Evolutionary conservation across 345 rosid species (phyloP).

Genomic region (Citrus trifoliata): DNA sequence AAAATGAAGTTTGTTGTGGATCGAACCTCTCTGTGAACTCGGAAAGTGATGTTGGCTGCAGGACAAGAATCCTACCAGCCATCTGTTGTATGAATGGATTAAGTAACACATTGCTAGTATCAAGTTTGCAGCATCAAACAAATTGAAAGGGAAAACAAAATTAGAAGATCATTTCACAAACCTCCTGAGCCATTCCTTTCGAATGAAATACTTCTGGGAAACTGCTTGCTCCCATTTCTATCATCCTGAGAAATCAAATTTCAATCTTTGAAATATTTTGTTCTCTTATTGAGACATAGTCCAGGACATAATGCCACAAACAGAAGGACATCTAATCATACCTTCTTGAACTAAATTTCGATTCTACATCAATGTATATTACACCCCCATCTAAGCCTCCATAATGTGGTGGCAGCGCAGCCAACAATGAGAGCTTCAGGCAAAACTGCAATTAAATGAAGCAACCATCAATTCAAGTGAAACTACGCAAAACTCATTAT

Average conservation of each 20-base stretch:
- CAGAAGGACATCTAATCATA: conserved; percentile 6
- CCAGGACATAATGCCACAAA: neutral
- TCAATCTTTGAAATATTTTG: neutral
- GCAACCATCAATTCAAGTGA: neutral
- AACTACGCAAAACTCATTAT: neutral
- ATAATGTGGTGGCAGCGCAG: conserved; percentile 56
- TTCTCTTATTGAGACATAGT: neutral
- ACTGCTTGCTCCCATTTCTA: conserved; percentile 77
- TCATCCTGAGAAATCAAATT: conserved; percentile 45
- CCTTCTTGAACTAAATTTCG: conserved; percentile 86
- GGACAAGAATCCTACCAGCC: conserved; percentile 84
- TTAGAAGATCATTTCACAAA: conserved; percentile 16
- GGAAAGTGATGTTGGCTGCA: conserved; percentile 65
- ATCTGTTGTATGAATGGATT: conserved; percentile 40
- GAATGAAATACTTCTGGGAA: conserved; percentile 73
- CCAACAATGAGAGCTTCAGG: conserved; percentile 70
- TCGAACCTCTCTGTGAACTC: conserved; percentile 73
- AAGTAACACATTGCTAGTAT: neutral
- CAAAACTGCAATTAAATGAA: conserved; percentile 55
- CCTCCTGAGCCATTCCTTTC: conserved; percentile 82
- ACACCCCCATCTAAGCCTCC: conserved; percentile 87
- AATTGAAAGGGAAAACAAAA: neutral
- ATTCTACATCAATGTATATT: conserved; percentile 72
- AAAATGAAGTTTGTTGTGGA: conserved; percentile 3
- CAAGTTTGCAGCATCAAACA: neutral